Percentiles rank a stretch among this genome's conserved stretches.
Conservation (phyloP, 192 early-diverging fungal species). For the Backusella tarrabulga region DNA sequence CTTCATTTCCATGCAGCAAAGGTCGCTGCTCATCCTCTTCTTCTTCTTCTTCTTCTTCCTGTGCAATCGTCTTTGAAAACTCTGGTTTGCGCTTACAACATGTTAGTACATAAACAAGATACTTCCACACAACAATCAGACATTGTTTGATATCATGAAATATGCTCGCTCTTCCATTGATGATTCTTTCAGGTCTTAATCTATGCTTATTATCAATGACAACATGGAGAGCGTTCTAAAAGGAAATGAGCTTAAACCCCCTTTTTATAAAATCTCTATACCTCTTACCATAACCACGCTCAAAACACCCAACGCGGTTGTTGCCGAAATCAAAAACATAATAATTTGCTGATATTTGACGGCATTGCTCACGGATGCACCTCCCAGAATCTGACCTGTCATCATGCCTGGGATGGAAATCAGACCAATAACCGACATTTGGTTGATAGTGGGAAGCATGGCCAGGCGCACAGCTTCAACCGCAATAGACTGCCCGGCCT, state of each 20-base stretch:
- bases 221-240: slow-evolving; percentile 11
- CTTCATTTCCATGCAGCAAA: background rate
- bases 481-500: slow-evolving; percentile 70
- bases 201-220: slow-evolving; percentile 20
- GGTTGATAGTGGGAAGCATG: slow-evolving; percentile 78
- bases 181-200: slow-evolving; percentile 24
- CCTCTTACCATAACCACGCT: slow-evolving; percentile 42
- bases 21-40: background rate
- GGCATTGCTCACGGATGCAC: slow-evolving; percentile 75
- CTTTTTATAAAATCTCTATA: background rate
- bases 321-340: slow-evolving; percentile 82
- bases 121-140: background rate
- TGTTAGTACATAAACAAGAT: background rate
- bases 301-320: slow-evolving; percentile 62
- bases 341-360: slow-evolving; percentile 82
- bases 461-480: slow-evolving; percentile 70
- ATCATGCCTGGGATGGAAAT: slow-evolving; percentile 88
- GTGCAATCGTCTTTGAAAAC: background rate
- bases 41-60: background rate
- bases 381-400: slow-evolving; percentile 88
- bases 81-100: background rate
- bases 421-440: slow-evolving; percentile 82
- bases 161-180: slow-evolving; percentile 12
- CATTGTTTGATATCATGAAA: slow-evolving; percentile 10
- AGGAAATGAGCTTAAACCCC: background rate